A percentile compares a stretch with the other conserved stretches of the same genome.
Evolutionary conservation across 225 moss, liverwort and hornwort genomes (phyloP).

Genomic region (Asterella californica): DNA sequence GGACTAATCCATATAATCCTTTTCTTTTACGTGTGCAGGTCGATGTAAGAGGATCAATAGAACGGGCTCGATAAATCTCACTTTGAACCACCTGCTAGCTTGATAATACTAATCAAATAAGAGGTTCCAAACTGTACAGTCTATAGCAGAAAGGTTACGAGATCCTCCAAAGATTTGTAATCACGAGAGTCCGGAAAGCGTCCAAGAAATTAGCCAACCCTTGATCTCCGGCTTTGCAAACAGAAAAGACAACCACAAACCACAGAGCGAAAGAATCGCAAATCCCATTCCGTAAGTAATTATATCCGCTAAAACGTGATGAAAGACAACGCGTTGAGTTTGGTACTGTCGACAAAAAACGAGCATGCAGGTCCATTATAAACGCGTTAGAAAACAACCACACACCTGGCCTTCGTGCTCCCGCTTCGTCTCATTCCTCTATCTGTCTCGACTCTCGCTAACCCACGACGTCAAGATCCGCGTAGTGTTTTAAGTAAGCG

Average conservation of each 20-base stretch:
- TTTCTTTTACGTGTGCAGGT: no score
- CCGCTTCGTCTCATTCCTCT: slow-evolving; percentile 56
- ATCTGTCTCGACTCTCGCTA: neutral
- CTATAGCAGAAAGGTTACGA: no score
- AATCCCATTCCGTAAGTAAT: neutral
- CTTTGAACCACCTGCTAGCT: no score
- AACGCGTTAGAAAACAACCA: neutral
- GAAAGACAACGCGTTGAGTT: neutral
- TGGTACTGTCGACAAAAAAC: neutral
- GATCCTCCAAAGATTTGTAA: no score
- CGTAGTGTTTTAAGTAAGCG: neutral
- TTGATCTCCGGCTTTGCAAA: no score
- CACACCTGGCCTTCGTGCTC: slow-evolving; percentile 45
- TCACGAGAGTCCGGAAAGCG: no score
- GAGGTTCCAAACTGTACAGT: no score
- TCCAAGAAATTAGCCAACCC: no score
- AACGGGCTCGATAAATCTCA: no score
- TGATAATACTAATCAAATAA: no score
- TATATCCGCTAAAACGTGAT: neutral
- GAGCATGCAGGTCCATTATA: neutral
- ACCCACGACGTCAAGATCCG: neutral
- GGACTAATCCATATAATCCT: no score
- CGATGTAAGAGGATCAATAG: no score
- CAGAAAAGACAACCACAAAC: neutral
- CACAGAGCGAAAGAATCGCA: neutral